A percentile compares a stretch with the other conserved stretches of the same genome.
Evolutionary conservation across 2,329 filamentous ascomycete genomes (phyloP).

Genomic region (Alternaria brassicicola): DNA sequence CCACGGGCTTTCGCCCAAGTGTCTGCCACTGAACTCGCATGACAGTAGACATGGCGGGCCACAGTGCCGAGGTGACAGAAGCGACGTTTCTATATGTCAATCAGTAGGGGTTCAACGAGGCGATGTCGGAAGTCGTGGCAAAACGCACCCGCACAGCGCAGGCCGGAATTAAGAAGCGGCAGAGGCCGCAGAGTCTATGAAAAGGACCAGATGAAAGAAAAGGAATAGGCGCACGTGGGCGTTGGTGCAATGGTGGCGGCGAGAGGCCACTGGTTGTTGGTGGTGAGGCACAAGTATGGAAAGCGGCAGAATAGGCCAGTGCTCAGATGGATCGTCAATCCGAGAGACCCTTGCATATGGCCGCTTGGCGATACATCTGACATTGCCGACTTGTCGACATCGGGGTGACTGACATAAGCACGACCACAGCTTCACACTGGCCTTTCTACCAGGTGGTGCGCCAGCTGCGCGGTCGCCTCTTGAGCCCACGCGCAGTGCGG

Average conservation of each 20-base stretch:
- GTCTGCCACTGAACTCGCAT: conserved; percentile 46
- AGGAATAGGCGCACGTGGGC: conserved; percentile 28
- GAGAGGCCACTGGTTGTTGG: conserved; percentile 16
- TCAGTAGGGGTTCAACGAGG: conserved; percentile 28
- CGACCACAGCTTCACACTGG: not conserved
- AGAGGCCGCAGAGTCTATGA: conserved; percentile 33
- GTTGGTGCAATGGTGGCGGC: conserved; percentile 25
- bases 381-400: not conserved
- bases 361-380: conserved; percentile 19
- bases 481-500: not conserved
- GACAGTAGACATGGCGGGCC: conserved; percentile 49
- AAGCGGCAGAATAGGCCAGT: conserved; percentile 32
- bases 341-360: conserved; percentile 11
- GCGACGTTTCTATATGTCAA: conserved; percentile 52
- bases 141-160: conserved; percentile 55
- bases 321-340: conserved; percentile 20
- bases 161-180: conserved; percentile 45
- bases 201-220: conserved; percentile 26
- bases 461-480: too few relatives aligned
- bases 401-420: not conserved
- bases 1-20: conserved; percentile 29
- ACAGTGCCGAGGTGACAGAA: conserved; percentile 47
- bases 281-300: conserved; percentile 19
- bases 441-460: not conserved
- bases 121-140: conserved; percentile 35